A percentile compares a stretch with the other conserved stretches of the same genome.
These are phyloP conservation scores for thale cress (Arabidopsis thaliana) DNA, from an alignment of 345 rosid genomes.

Conservation along the genomic window DNA sequence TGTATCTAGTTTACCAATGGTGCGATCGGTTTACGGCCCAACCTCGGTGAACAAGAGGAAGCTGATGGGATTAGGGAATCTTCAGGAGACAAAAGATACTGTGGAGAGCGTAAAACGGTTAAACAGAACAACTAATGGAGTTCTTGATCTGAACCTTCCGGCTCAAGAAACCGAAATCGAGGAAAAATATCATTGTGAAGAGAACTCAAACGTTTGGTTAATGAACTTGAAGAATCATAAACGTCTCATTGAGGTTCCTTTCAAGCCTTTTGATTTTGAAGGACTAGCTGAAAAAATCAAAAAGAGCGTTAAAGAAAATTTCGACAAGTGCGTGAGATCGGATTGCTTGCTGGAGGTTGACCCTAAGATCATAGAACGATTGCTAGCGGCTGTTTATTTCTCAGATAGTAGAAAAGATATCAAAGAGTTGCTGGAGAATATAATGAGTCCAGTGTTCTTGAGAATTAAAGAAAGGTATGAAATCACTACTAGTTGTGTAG, in stretches of 20 bases:
- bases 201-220: constrained; percentile 58
- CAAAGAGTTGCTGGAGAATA: constrained; percentile 57
- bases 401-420: constrained; percentile 43
- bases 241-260: constrained; percentile 48
- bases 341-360: constrained; percentile 56
- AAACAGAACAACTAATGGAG: constrained; percentile 44
- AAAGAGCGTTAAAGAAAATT: constrained; percentile 45
- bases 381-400: constrained; percentile 54
- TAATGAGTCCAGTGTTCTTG: constrained; percentile 51
- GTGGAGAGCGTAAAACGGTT: constrained; percentile 52
- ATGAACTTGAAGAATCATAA: constrained; percentile 51
- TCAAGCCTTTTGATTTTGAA: constrained; percentile 68
- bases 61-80: constrained; percentile 43
- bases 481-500: constrained; percentile 45
- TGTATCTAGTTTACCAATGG: constrained; percentile 20
- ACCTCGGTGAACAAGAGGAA: constrained; percentile 59
- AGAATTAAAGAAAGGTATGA: constrained; percentile 50
- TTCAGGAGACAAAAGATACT: constrained; percentile 40
- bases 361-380: constrained; percentile 59
- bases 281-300: constrained; percentile 52
- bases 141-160: constrained; percentile 75
- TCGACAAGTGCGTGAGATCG: constrained; percentile 42
- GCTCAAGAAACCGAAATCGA: constrained; percentile 56
- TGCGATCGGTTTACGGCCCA: constrained; percentile 19
- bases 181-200: constrained; percentile 36